Percentiles rank a stretch among this genome's conserved stretches.
Conservation (phyloP, 345 rosid genomes). For the Brassica carinata region DNA sequence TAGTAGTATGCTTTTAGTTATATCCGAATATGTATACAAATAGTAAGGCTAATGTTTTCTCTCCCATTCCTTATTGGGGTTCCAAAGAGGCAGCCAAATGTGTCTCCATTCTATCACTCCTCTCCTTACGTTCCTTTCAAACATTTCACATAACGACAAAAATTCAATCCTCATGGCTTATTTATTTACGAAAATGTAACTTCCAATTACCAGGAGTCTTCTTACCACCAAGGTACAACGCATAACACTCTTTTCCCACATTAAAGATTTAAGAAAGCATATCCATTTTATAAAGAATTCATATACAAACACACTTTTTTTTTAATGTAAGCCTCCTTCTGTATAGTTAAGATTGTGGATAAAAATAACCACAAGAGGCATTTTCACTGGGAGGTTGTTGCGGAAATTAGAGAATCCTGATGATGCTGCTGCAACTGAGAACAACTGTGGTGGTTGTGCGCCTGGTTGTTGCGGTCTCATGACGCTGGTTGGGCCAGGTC, state of each 20-base stretch:
- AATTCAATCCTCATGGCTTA: neutral
- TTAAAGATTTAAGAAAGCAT: neutral
- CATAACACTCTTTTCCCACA: slow-evolving; percentile 1
- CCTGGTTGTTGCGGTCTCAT: slow-evolving; percentile 28
- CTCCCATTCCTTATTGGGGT: neutral
- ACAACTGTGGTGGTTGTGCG: slow-evolving; percentile 19
- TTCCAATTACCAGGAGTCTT: slow-evolving; percentile 21
- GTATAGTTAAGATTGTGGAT: slow-evolving; percentile 34
- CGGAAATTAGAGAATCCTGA: slow-evolving; percentile 47
- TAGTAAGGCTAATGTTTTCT: too few species aligned
- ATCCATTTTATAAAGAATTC: neutral
- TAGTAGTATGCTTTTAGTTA: too few species aligned
- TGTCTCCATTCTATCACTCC: too few species aligned
- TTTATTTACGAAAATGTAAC: neutral
- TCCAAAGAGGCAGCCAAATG: neutral
- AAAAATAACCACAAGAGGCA: slow-evolving; percentile 28
- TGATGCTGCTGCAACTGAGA: slow-evolving; percentile 46
- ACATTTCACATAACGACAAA: slow-evolving; percentile 16
- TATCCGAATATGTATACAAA: too few species aligned
- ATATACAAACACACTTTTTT: neutral
- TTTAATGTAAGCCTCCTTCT: neutral
- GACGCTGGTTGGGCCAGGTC: slow-evolving; percentile 26
- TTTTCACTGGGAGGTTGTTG: slow-evolving; percentile 39
- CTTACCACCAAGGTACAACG: neutral
- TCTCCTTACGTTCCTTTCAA: too few species aligned